These are phyloP conservation scores for Podospora australis DNA, from an alignment of 495 filamentous ascomycete genomes.

Conservation along the genomic window DNA sequence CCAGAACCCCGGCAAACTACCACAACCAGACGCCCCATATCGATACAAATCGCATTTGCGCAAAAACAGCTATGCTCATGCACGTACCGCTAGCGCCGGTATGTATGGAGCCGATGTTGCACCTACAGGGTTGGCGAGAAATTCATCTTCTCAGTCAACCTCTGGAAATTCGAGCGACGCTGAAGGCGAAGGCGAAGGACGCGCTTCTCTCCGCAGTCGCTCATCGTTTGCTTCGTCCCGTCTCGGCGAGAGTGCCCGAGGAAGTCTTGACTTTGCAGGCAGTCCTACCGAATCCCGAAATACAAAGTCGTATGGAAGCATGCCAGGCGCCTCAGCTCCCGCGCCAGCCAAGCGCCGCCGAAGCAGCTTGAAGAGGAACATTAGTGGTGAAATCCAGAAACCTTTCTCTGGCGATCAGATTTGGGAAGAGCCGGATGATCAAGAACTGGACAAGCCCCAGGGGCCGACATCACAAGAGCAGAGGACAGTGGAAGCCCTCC, in stretches of 20 bases:
- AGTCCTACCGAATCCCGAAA: constrained; percentile 18
- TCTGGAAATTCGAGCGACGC: constrained; percentile 47
- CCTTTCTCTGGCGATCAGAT: constrained; percentile 72
- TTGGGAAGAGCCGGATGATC: constrained; percentile 71
- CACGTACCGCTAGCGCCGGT: constrained; percentile 54
- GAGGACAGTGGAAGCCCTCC: constrained; percentile 28
- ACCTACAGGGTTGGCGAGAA: constrained; percentile 42
- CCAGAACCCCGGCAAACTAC: constrained; percentile 53
- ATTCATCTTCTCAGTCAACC: constrained; percentile 38
- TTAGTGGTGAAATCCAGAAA: constrained; percentile 51
- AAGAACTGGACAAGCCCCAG: constrained; percentile 12
- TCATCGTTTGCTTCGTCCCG: constrained; percentile 25
- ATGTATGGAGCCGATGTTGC: constrained; percentile 42
- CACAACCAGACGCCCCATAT: constrained; percentile 55
- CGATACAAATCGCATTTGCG: constrained; percentile 55
- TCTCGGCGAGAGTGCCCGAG: constrained; percentile 18
- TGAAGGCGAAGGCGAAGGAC: constrained; percentile 18
- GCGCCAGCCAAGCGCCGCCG: constrained; percentile 28
- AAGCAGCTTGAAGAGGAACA: constrained; percentile 48
- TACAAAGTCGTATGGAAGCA: constrained; percentile 22
- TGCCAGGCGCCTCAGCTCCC: constrained; percentile 18
- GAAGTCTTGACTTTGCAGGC: constrained; percentile 27
- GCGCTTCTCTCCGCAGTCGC: constrained; percentile 15
- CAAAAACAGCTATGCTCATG: constrained; percentile 56
- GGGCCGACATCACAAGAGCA: constrained; percentile 6